Conservation (phyloP, 805 yeast species). For the Teunomyces tritomae region DNA sequence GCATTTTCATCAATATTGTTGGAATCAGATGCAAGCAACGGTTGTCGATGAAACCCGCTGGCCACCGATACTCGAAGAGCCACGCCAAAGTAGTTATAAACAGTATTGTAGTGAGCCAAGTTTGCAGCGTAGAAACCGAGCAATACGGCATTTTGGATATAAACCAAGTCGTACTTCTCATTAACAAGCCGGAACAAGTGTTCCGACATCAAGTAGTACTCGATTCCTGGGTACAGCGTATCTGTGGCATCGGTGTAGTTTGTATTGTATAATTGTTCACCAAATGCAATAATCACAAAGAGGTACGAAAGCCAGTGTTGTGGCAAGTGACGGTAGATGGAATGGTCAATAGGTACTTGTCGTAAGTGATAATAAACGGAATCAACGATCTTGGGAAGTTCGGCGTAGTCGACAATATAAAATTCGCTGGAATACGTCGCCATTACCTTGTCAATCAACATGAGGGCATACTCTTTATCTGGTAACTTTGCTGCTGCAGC, state of each 20-base stretch:
- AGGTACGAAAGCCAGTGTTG: conserved; percentile 16
- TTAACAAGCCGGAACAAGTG: conserved; percentile 31
- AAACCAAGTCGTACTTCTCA: conserved; percentile 28
- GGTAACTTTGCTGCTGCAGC: background rate
- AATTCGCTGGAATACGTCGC: conserved; percentile 34
- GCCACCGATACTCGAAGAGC: conserved; percentile 39
- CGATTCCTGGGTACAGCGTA: conserved; percentile 28
- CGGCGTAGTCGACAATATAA: conserved; percentile 28
- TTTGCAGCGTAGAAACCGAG: conserved; percentile 38
- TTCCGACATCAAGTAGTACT: conserved; percentile 30
- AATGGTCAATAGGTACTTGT: background rate
- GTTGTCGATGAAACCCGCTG: conserved; percentile 34
- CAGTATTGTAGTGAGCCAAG: conserved; percentile 35
- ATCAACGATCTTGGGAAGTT: conserved; percentile 15
- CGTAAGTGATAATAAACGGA: conserved; percentile 1
- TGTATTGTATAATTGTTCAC: conserved; percentile 30
- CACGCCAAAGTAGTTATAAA: conserved; percentile 38
- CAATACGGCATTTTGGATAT: conserved; percentile 33
- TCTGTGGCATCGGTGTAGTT: conserved; percentile 6
- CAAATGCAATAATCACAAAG: conserved; percentile 35
- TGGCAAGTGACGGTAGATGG: background rate
- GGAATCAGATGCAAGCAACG: too few relatives aligned
- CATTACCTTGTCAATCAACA: conserved; percentile 24
- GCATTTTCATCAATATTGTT: too few relatives aligned
- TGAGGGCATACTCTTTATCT: conserved; percentile 2